These are phyloP conservation scores for Mycena galericulata DNA, from an alignment of 768 basidiomycete genomes.

Conservation along the genomic window DNA sequence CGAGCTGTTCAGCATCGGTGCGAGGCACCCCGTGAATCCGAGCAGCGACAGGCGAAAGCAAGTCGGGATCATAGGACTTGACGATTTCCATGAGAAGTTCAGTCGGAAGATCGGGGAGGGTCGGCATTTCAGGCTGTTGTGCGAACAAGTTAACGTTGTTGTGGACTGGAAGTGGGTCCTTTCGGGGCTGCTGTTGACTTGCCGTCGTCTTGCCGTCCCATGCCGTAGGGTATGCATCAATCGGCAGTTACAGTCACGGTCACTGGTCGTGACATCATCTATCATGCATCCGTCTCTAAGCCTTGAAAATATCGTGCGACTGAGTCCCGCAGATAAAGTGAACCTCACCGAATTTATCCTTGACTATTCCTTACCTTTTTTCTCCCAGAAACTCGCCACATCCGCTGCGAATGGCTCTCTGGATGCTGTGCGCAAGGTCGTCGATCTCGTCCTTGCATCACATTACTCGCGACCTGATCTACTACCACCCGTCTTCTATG, in stretches of 20 bases:
- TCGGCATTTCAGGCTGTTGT: no score
- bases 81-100: constrained; percentile 21
- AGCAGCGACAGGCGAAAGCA: neutral
- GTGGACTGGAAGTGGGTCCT: no score
- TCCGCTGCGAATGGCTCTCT: neutral
- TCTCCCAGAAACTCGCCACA: neutral
- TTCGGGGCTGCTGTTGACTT: no score
- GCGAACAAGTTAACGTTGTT: no score
- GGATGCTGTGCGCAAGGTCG: neutral
- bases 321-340: neutral
- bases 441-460: neutral
- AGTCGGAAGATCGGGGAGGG: constrained; percentile 21
- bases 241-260: no score
- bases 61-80: constrained; percentile 12
- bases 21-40: neutral
- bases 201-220: no score
- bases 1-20: constrained; percentile 1
- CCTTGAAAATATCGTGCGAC: neutral
- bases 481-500: neutral
- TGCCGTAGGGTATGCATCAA: no score
- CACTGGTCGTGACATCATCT: no score
- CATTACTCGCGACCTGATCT: neutral
- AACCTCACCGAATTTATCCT: neutral
- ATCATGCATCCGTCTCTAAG: neutral
- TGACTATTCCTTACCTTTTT: neutral